Conservation (phyloP, 176 grass and related monocot genomes). For the Carex littledalei region DNA sequence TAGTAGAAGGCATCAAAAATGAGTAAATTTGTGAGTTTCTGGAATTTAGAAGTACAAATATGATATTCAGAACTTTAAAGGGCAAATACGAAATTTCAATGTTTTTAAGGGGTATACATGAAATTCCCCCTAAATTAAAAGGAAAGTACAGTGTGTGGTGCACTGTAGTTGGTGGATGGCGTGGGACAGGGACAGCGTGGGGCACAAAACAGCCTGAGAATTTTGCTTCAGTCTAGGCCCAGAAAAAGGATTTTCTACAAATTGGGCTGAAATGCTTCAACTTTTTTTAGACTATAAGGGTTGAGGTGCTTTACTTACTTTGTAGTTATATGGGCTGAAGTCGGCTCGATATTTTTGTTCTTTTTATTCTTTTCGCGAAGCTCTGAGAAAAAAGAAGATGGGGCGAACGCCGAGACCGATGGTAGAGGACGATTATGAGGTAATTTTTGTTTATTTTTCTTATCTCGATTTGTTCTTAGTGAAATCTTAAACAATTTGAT, state of each 20-base stretch:
- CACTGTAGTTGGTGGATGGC: background rate
- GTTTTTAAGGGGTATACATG: too few relatives aligned
- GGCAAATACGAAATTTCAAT: too few relatives aligned
- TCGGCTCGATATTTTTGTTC: background rate
- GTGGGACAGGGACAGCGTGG: background rate
- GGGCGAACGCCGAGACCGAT: constrained; percentile 29
- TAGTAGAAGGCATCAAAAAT: too few relatives aligned
- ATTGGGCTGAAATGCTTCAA: background rate
- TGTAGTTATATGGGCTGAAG: background rate
- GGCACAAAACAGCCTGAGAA: constrained; percentile 2
- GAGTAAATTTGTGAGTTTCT: too few relatives aligned
- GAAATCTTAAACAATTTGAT: background rate
- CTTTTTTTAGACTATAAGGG: background rate
- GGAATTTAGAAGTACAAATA: too few relatives aligned
- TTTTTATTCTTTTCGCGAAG: background rate
- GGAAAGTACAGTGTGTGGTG: constrained; percentile 20
- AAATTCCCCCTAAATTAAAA: background rate
- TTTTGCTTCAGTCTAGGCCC: background rate
- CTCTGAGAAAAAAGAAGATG: constrained; percentile 19
- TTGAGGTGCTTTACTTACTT: background rate
- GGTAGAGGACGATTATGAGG: constrained; percentile 71
- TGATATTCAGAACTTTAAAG: too few relatives aligned
- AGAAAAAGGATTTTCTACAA: background rate
- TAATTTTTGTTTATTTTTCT: constrained; percentile 2
- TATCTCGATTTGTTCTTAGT: background rate